A percentile compares a stretch with the other conserved stretches of the same genome.
phyloP scores from a whole-genome alignment of 2,329 filamentous ascomycete genomes.

The Colletotrichum sp. region DNA sequence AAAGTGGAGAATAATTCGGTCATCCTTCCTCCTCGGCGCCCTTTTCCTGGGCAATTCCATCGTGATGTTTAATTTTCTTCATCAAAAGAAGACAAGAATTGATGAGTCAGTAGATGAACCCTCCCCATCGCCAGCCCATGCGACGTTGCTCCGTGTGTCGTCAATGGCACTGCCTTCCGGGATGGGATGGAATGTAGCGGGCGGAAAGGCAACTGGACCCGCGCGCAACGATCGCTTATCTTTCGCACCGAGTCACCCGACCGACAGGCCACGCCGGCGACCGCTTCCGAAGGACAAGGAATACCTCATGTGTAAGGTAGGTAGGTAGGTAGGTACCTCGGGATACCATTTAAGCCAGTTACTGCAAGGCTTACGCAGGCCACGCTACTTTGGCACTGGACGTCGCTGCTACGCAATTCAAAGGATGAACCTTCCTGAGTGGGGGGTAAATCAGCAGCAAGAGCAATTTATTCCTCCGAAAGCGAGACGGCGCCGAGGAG shows the following conservation, averaged over 20 bases:
- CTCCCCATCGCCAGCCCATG: not conserved
- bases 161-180: not conserved
- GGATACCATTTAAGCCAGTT: not conserved
- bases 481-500: not conserved
- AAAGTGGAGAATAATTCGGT: constrained; percentile 81
- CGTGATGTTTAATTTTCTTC: constrained; percentile 7
- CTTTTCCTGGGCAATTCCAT: constrained; percentile 36
- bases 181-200: not conserved
- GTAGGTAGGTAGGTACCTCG: not conserved
- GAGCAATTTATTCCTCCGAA: not conserved
- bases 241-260: constrained; percentile 12
- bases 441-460: not conserved
- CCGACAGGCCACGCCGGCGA: constrained; percentile 1
- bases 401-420: not conserved
- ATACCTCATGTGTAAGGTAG: not conserved
- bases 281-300: not conserved
- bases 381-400: not conserved
- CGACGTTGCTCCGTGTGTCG: not conserved
- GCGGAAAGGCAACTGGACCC: not conserved
- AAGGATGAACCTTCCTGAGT: not conserved
- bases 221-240: constrained; percentile 15
- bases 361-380: not conserved
- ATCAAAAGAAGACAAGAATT: not conserved
- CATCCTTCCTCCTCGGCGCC: constrained; percentile 57
- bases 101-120: not conserved